phyloP scores from a whole-genome alignment of 2,329 filamentous ascomycete genomes.

The Penicillium decumbens region DNA sequence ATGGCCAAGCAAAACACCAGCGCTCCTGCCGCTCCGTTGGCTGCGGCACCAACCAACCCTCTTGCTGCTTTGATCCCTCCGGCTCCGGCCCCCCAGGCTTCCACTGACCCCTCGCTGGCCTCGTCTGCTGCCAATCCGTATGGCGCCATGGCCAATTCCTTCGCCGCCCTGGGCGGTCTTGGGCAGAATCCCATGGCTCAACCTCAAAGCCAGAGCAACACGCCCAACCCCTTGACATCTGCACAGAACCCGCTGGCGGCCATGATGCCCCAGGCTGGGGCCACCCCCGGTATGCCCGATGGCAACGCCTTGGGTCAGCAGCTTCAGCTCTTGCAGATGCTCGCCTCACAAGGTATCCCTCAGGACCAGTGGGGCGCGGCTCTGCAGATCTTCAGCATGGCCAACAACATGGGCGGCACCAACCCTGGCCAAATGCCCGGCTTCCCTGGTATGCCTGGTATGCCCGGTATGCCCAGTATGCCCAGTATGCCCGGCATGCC shows the following conservation, averaged over 20 bases:
- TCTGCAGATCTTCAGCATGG: constrained; percentile 48
- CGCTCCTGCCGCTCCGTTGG: constrained; percentile 40
- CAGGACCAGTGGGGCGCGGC: constrained; percentile 68
- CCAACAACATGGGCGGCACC: constrained; percentile 25
- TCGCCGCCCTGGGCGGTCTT: constrained; percentile 45
- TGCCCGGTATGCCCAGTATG: constrained; percentile 32
- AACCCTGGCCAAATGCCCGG: constrained; percentile 34
- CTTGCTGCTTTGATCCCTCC: constrained; percentile 50
- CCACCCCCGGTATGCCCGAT: constrained; percentile 28
- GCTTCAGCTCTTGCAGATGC: constrained; percentile 67
- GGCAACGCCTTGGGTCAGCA: constrained; percentile 61
- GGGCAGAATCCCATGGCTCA: constrained; percentile 36
- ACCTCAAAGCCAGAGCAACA: constrained; percentile 39
- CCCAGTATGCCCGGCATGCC: constrained; percentile 32
- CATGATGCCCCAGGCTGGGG: constrained; percentile 38
- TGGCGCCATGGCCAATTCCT: constrained; percentile 43
- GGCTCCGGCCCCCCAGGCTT: constrained; percentile 36
- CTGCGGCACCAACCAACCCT: constrained; percentile 40
- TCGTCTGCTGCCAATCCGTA: constrained; percentile 56
- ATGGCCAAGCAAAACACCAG: constrained; percentile 70
- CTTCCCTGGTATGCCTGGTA: constrained; percentile 31
- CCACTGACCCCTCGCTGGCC: constrained; percentile 40
- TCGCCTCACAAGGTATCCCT: constrained; percentile 69
- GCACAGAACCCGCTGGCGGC: constrained; percentile 41
- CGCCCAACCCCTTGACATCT: constrained; percentile 41